Evolutionary conservation across 768 basidiomycete species (phyloP), one percentile per base, ranked within the genome.

Genomic region (Rhodotorula diobovata): DNA sequence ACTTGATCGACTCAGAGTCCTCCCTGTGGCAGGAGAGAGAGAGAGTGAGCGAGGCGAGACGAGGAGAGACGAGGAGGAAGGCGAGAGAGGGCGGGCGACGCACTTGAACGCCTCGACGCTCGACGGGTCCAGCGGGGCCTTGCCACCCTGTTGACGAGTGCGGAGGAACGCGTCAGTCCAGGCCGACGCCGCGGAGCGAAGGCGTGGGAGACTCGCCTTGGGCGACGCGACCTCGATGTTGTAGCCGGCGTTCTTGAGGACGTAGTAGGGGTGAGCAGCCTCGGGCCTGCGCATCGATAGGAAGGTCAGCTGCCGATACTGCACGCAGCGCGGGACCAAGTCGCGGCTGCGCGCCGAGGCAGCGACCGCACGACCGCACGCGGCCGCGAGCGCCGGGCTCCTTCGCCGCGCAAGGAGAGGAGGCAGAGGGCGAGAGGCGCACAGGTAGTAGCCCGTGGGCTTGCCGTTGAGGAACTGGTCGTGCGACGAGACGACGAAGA

Each of bases 401-500:
- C 39, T 15, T 9, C 39, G 39, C 9, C 39, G 39, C 39, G 39
- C 39, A 45, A 9, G 45, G 16, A 5, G 45, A 45, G 45, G 15
- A 45, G 10, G 45, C 46, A 21, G 46, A 23, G 20, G 4, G 18
- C 39, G 9, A 21, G 46, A 23, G 25, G 45, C 58, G 9, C n/a
- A 59, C 58, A 59, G 58, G 58, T 59, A 59, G 41, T 39, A 59
- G 48, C 37, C 89, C 23, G 72, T 74, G 43, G 68, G 68, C 45
- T 66, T 70, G 55, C 72, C 72, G n/a, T 15, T 15, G 48, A 74
- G 21, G 34, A 84, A 84, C 78, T 84, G 86, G 78, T 85, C 79
- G 69, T 83, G 84, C 57, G 89, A 90, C 45, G 89, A 89, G 78
- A 87, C 85, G n/a, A 91, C 86, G 79, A 91, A 88, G 75, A 90